Evolutionary conservation across 345 rosid genomes (phyloP).

Genomic region (Brassica cretica): DNA sequence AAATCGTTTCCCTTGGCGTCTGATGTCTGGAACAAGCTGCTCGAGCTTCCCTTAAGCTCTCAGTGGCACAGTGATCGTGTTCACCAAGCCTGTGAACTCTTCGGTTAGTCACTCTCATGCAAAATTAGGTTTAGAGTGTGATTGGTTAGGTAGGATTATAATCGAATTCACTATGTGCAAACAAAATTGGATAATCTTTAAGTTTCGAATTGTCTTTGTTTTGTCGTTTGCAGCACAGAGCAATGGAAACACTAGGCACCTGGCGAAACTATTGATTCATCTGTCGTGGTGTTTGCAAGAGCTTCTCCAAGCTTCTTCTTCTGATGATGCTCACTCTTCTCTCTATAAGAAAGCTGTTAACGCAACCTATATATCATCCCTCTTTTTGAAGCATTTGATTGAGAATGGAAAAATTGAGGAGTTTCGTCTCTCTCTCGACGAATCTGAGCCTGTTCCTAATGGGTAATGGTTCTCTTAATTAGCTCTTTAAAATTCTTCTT

Average conservation of each 20-base stretch:
- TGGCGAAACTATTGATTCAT: constrained; percentile 83
- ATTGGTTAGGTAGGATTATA: too few relatives aligned
- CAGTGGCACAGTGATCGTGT: constrained; percentile 71
- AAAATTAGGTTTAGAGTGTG: neutral
- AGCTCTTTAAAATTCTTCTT: neutral
- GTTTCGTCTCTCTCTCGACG: constrained; percentile 63
- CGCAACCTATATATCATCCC: constrained; percentile 74
- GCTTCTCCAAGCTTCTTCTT: constrained; percentile 45
- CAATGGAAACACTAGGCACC: constrained; percentile 78
- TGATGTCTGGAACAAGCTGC: constrained; percentile 94
- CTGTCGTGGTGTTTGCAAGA: constrained; percentile 80
- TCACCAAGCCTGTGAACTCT: constrained; percentile 65
- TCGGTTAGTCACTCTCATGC: constrained; percentile 52
- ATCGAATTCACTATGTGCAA: too few relatives aligned
- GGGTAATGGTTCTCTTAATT: constrained; percentile 47
- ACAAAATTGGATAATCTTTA: too few relatives aligned
- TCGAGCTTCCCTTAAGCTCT: constrained; percentile 74
- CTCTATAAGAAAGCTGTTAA: constrained; percentile 67
- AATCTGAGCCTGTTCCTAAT: constrained; percentile 60
- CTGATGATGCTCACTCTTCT: constrained; percentile 21
- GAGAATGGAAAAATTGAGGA: constrained; percentile 67
- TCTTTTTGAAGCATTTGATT: constrained; percentile 73
- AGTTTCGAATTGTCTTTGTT: neutral
- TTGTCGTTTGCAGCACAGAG: constrained; percentile 52
- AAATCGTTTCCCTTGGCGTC: constrained; percentile 82